Conservation (phyloP, 805 yeast genomes). For the Naumovozyma baii region DNA sequence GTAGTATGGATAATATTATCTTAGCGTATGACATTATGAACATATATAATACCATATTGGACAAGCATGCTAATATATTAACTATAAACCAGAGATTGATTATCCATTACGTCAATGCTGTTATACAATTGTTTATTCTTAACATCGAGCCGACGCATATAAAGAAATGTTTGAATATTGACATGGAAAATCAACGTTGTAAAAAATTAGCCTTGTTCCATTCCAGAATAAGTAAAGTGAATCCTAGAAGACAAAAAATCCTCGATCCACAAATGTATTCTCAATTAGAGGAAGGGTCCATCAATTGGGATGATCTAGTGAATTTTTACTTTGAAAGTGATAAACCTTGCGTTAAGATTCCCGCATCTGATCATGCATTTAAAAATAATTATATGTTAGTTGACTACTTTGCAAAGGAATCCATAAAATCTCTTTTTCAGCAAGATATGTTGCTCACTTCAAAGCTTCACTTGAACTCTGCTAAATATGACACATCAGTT, state of each 20-base stretch:
- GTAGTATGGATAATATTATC: constrained; percentile 17
- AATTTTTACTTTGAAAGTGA: constrained; percentile 38
- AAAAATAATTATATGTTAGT: constrained; percentile 15
- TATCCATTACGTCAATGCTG: constrained; percentile 25
- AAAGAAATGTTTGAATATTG: constrained; percentile 63
- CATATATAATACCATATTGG: constrained; percentile 18
- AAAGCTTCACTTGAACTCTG: neutral
- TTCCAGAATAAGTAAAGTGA: constrained; percentile 33
- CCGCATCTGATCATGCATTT: constrained; percentile 4
- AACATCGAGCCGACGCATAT: constrained; percentile 43
- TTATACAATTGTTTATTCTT: constrained; percentile 42
- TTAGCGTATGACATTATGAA: constrained; percentile 17
- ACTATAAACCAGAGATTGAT: constrained; percentile 22
- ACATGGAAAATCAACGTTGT: constrained; percentile 62
- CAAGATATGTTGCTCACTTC: constrained; percentile 1
- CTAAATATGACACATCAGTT: neutral
- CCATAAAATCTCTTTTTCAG: constrained; percentile 6
- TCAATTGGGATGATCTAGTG: constrained; percentile 28
- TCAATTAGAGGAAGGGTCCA: constrained; percentile 19
- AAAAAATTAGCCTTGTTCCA: constrained; percentile 45
- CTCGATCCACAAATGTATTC: constrained; percentile 36
- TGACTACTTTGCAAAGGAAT: constrained; percentile 1
- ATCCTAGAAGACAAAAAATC: constrained; percentile 34
- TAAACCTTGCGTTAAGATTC: constrained; percentile 26
- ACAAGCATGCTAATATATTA: constrained; percentile 19